A percentile compares a stretch with the other conserved stretches of the same genome.
phyloP scores from a whole-genome alignment of 805 yeast genomes.

The Yarrowia divulgata region DNA sequence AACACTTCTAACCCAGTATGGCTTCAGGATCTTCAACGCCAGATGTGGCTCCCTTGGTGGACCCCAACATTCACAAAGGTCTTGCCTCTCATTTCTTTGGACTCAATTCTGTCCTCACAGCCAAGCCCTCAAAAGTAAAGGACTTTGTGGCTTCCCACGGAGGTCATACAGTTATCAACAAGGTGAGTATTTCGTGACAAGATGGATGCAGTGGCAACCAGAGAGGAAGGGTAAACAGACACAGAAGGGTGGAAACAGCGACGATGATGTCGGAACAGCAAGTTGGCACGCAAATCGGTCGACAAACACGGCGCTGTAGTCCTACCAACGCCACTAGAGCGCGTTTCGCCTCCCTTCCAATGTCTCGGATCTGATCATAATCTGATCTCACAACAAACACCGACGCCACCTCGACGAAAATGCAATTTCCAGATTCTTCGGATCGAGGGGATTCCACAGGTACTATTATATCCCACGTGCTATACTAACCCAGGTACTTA shows the following conservation, averaged over 20 bases:
- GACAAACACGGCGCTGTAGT: too few species aligned
- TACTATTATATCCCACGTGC: background rate
- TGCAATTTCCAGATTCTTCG: background rate
- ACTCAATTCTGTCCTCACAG: conserved; percentile 73
- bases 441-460: background rate
- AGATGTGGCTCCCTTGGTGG: conserved; percentile 32
- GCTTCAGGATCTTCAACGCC: conserved; percentile 40
- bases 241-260: background rate
- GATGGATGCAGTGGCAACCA: too few species aligned
- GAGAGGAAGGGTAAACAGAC: background rate
- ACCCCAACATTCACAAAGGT: conserved; percentile 42
- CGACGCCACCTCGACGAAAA: background rate
- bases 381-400: background rate
- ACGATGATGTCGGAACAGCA: background rate
- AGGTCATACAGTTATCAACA: conserved; percentile 94
- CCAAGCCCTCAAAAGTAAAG: conserved; percentile 73
- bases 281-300: background rate
- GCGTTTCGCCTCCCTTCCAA: background rate
- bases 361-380: background rate
- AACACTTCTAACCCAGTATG: conserved; percentile 22
- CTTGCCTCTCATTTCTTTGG: conserved; percentile 84
- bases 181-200: conserved; percentile 49
- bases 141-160: conserved; percentile 84
- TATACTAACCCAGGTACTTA: conserved; percentile 59
- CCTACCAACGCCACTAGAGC: background rate